phyloP scores from a whole-genome alignment of 2,329 filamentous ascomycete species.

The Ascochyta fabae region DNA sequence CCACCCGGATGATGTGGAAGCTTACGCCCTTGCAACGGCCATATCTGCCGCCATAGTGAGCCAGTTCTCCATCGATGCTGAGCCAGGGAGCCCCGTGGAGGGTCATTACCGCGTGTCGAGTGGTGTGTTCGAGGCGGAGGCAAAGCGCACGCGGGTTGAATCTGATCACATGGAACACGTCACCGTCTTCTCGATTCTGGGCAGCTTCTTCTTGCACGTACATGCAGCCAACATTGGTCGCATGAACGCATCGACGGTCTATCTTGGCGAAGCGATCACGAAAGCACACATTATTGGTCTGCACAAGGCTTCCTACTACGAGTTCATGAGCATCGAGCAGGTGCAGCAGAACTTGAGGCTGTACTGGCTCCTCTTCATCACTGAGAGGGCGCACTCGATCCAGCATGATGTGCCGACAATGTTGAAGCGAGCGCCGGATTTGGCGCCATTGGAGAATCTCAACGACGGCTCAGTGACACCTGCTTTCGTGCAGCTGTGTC shows the following conservation, averaged over 20 bases:
- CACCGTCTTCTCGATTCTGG: conserved; percentile 38
- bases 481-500: conserved; percentile 44
- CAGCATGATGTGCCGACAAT: conserved; percentile 45
- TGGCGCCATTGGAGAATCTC: conserved; percentile 38
- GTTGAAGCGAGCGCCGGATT: conserved; percentile 38
- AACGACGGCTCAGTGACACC: conserved; percentile 42
- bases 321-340: conserved; percentile 32
- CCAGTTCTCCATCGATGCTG: conserved; percentile 43
- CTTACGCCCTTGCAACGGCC: conserved; percentile 41
- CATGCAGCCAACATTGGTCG: conserved; percentile 45
- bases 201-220: conserved; percentile 45
- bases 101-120: conserved; percentile 43
- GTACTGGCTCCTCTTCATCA: conserved; percentile 49
- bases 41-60: conserved; percentile 46
- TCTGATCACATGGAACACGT: conserved; percentile 42
- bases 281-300: conserved; percentile 45
- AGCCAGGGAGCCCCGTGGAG: conserved; percentile 40
- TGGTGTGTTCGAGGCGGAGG: conserved; percentile 38
- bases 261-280: conserved; percentile 43
- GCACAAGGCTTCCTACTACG: conserved; percentile 36
- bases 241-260: conserved; percentile 42
- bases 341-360: conserved; percentile 39
- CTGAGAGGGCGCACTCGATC: conserved; percentile 45
- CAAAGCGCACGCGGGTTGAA: conserved; percentile 35
- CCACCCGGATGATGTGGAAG: conserved; percentile 40